Evolutionary conservation across 441 rosid species (phyloP).

Genomic region (Corymbia citriodora): DNA sequence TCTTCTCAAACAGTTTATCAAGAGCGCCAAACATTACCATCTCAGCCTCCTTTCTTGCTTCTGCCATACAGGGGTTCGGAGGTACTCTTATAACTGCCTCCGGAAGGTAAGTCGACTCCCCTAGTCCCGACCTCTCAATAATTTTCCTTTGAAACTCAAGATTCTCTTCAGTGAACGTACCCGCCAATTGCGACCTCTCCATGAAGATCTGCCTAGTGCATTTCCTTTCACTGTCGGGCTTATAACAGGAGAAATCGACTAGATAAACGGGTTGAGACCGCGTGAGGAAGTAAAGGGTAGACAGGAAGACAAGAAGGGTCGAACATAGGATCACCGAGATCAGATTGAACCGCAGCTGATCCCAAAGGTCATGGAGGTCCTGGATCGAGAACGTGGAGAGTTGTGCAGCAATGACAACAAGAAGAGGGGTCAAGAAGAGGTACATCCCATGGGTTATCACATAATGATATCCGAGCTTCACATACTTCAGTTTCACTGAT

Average conservation of each 20-base stretch:
- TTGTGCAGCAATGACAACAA: not conserved
- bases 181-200: conserved; percentile 9
- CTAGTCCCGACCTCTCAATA: conserved; percentile 43
- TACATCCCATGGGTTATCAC: conserved; percentile 4
- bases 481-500: conserved; percentile 1
- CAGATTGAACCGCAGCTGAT: not conserved
- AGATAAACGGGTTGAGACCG: conserved; percentile 37
- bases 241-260: conserved; percentile 49
- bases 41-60: conserved; percentile 35
- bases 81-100: conserved; percentile 23
- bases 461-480: not conserved
- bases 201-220: conserved; percentile 26
- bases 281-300: conserved; percentile 15
- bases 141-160: conserved; percentile 35
- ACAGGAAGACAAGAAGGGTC: not conserved
- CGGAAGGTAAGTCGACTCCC: conserved; percentile 35
- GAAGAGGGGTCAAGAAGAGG: not conserved
- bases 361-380: not conserved
- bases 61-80: conserved; percentile 12
- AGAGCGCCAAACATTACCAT: conserved; percentile 43
- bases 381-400: not conserved
- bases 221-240: conserved; percentile 23
- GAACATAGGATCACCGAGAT: not conserved
- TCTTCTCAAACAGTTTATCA: conserved; percentile 43
- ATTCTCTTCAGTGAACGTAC: conserved; percentile 32